Evolutionary conservation across 345 rosid species (phyloP).

Genomic region (Erysimum cheiranthoides): DNA sequence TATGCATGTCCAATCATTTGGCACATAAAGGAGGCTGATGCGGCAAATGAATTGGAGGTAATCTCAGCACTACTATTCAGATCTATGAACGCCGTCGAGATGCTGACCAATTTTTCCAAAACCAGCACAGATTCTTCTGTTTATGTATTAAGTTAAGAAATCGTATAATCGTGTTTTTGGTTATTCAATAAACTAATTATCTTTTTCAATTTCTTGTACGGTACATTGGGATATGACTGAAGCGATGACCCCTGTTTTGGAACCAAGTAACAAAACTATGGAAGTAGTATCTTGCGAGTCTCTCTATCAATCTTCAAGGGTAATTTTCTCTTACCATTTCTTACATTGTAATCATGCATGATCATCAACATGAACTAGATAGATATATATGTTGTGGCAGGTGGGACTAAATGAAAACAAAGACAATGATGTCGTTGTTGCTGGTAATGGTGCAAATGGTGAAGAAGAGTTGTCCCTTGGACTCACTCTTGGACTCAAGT

Average conservation of each 20-base stretch:
- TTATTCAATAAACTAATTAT: neutral
- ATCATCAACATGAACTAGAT: too few species aligned
- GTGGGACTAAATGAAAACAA: too few species aligned
- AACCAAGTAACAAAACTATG: neutral
- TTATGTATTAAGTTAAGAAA: neutral
- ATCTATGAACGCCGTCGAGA: conserved; percentile 10
- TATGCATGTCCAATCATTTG: neutral
- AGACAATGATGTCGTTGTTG: too few species aligned
- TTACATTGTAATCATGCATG: conserved; percentile 6
- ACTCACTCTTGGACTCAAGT: too few species aligned
- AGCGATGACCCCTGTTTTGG: neutral
- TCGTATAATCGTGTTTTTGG: neutral
- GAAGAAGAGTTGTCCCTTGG: too few species aligned
- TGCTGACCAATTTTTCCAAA: neutral
- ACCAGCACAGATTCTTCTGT: conserved; percentile 18
- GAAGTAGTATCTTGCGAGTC: conserved; percentile 18
- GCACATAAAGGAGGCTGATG: neutral
- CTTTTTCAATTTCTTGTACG: neutral
- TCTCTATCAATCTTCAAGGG: conserved; percentile 21
- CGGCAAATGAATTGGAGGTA: neutral
- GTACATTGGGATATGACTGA: neutral
- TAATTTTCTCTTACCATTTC: neutral
- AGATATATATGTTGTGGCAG: too few species aligned
- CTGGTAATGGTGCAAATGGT: too few species aligned
- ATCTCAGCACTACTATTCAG: neutral